Conservation (phyloP, 2,329 filamentous ascomycete species). For the Sporothrix phasma region DNA sequence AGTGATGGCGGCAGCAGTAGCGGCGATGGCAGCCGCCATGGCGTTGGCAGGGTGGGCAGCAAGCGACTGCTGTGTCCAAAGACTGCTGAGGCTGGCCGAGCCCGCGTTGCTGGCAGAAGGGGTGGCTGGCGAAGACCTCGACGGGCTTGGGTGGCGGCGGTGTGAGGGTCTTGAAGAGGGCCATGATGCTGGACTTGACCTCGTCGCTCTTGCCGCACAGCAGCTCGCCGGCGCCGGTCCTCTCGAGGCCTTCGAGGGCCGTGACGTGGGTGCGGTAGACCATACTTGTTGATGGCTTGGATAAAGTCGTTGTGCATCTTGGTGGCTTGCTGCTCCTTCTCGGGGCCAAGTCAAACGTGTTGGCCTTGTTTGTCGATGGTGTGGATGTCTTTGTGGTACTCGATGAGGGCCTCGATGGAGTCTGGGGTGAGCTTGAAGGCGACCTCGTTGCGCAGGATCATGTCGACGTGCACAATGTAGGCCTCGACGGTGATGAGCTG, state of each 20-base stretch:
- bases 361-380: constrained; percentile 81
- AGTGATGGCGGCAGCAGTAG: constrained; percentile 11
- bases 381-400: constrained; percentile 94
- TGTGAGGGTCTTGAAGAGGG: constrained; percentile 77
- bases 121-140: constrained; percentile 82
- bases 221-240: constrained; percentile 89
- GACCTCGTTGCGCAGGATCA: constrained; percentile 95
- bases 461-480: constrained; percentile 97
- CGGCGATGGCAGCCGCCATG: constrained; percentile 17
- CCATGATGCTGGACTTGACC: constrained; percentile 78
- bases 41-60: constrained; percentile 28
- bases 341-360: constrained; percentile 88
- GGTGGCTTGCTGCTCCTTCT: constrained; percentile 93
- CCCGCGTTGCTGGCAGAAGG: constrained; percentile 67
- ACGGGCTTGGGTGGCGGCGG: constrained; percentile 80
- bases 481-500: constrained; percentile 89
- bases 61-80: constrained; percentile 60
- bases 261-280: constrained; percentile 84
- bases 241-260: constrained; percentile 89
- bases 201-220: constrained; percentile 86
- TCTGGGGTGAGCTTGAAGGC: constrained; percentile 95
- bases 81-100: constrained; percentile 51
- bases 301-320: constrained; percentile 96
- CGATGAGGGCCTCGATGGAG: constrained; percentile 84
- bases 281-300: constrained; percentile 92